Evolutionary conservation across 1,284 basidiomycete species (phyloP).

Genomic region (Phylloboletellus chloephorus): DNA sequence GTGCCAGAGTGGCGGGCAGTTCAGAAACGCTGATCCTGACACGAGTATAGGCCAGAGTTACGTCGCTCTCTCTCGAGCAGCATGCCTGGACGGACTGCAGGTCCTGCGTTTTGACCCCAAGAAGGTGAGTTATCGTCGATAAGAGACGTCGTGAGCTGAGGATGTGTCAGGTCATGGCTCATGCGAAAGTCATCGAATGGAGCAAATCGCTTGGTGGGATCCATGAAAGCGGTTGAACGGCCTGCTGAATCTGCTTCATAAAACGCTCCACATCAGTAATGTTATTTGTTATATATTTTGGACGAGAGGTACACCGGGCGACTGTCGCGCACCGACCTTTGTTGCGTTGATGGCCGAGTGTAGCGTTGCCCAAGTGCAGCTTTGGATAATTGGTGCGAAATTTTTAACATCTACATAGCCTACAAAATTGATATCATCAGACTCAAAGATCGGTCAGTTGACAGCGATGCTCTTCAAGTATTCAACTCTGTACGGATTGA

Average conservation of each 20-base stretch:
- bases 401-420: neutral
- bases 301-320: neutral
- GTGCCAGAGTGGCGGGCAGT: slow-evolving; percentile 1
- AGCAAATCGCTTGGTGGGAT: slow-evolving; percentile 26
- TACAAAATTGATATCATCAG: neutral
- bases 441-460: slow-evolving; percentile 11
- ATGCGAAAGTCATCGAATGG: slow-evolving; percentile 49
- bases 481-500: slow-evolving; percentile 53
- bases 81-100: slow-evolving; percentile 73
- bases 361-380: too few relatives aligned
- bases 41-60: slow-evolving; percentile 59
- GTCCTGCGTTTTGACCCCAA: slow-evolving; percentile 69
- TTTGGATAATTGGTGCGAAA: neutral
- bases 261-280: neutral
- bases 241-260: neutral
- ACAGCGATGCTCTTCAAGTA: slow-evolving; percentile 51
- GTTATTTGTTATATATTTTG: slow-evolving; percentile 15
- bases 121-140: slow-evolving; percentile 41
- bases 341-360: too few relatives aligned
- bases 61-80: slow-evolving; percentile 80
- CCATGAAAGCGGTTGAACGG: neutral
- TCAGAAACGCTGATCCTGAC: slow-evolving; percentile 2
- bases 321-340: neutral
- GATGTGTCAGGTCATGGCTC: slow-evolving; percentile 42
- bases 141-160: neutral